phyloP scores from a whole-genome alignment of 2,329 filamentous ascomycete genomes.

The Diaporthe caulivora region DNA sequence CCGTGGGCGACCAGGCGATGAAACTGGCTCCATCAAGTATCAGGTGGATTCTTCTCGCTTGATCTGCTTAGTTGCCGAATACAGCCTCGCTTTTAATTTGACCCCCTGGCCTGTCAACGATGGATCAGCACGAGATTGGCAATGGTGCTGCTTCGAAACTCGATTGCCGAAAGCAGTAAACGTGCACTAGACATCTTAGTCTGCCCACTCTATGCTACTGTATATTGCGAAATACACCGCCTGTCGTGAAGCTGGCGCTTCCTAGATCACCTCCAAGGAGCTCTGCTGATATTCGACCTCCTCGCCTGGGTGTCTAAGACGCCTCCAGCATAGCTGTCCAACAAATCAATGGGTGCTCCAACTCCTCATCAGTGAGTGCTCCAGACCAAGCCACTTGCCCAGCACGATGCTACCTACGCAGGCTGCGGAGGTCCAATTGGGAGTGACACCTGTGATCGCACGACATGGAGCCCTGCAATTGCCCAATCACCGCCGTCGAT shows the following conservation, averaged over 20 bases:
- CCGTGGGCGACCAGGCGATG: neutral
- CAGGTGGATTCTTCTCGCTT: conserved; percentile 4
- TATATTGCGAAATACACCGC: conserved; percentile 6
- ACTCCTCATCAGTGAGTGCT: neutral
- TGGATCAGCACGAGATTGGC: conserved; percentile 24
- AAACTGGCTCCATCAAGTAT: conserved; percentile 23
- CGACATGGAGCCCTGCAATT: conserved; percentile 3
- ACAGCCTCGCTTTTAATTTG: conserved; percentile 1
- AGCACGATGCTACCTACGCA: neutral
- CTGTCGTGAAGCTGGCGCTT: neutral
- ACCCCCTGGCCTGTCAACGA: conserved; percentile 24
- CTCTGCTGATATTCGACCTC: neutral
- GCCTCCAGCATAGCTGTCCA: neutral
- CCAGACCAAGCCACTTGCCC: conserved; percentile 18
- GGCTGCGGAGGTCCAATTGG: conserved; percentile 16
- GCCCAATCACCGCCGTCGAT: conserved; percentile 18
- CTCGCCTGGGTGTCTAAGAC: neutral
- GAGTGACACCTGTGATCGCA: conserved; percentile 1
- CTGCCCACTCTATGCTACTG: conserved; percentile 6
- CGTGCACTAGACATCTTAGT: neutral
- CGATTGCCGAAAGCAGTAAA: conserved; percentile 25
- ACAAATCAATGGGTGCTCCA: neutral
- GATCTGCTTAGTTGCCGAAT: neutral
- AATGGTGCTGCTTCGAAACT: conserved; percentile 24
- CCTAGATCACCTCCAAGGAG: neutral